Conservation (phyloP, 129 eudicot genomes). For the Silybum marianum region DNA sequence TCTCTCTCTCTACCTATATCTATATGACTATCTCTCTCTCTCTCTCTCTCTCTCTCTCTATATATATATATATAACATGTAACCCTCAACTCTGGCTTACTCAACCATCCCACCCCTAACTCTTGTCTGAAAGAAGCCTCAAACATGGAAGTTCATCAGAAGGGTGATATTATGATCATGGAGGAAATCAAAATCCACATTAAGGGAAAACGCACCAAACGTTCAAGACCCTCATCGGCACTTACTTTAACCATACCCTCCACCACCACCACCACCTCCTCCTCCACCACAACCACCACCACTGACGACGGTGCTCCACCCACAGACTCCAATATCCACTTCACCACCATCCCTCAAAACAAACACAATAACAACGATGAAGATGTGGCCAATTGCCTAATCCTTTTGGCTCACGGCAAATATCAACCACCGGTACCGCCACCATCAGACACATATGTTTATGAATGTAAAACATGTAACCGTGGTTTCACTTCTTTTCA, state of each 20-base stretch:
- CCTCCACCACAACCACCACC: slow-evolving; percentile 18
- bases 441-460: slow-evolving; percentile 14
- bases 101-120: slow-evolving; percentile 7
- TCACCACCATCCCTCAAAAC: slow-evolving; percentile 37
- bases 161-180: slow-evolving; percentile 18
- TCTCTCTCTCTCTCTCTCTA: not conserved
- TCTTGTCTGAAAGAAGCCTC: not conserved
- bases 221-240: slow-evolving; percentile 43
- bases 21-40: not conserved
- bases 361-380: slow-evolving; percentile 19
- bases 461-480: slow-evolving; percentile 46
- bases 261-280: slow-evolving; percentile 26
- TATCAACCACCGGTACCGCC: not conserved
- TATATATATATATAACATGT: slow-evolving; percentile 16
- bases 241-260: slow-evolving; percentile 47
- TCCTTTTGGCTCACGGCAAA: slow-evolving; percentile 41
- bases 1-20: not conserved
- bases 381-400: slow-evolving; percentile 44
- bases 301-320: not conserved
- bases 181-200: slow-evolving; percentile 29
- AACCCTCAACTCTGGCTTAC: slow-evolving; percentile 12
- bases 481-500: slow-evolving; percentile 44
- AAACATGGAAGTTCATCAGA: slow-evolving; percentile 42
- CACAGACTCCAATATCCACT: slow-evolving; percentile 33
- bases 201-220: slow-evolving; percentile 67